These are phyloP conservation scores for Tylopilus vinaceipallidus DNA, from an alignment of 768 basidiomycete species.

Conservation along the genomic window DNA sequence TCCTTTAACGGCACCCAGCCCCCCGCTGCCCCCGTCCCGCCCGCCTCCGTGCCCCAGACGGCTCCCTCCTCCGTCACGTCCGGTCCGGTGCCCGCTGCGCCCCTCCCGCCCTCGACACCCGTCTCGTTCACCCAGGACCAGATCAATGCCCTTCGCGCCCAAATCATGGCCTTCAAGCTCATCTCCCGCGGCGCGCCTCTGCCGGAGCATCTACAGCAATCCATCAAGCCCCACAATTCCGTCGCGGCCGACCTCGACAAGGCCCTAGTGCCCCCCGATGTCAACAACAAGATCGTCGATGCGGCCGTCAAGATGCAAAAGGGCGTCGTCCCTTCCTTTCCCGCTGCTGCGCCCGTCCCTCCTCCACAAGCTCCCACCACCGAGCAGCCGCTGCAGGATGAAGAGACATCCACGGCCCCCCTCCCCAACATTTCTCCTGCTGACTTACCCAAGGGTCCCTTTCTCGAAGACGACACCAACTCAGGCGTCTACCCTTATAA, in stretches of 20 bases:
- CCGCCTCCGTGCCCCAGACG: conserved; percentile 29
- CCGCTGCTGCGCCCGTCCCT: conserved; percentile 27
- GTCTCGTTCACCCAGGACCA: conserved; percentile 79
- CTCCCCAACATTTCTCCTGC: conserved; percentile 44
- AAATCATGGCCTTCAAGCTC: conserved; percentile 80
- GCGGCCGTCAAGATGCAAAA: conserved; percentile 74
- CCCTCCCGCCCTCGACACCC: conserved; percentile 62
- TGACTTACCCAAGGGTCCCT: conserved; percentile 69
- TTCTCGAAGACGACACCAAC: conserved; percentile 74
- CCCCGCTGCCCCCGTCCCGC: conserved; percentile 25
- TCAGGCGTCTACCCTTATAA: conserved; percentile 93
- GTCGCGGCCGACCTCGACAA: conserved; percentile 64
- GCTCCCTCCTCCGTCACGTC: conserved; percentile 40
- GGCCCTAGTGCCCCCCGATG: conserved; percentile 57
- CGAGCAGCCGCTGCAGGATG: conserved; percentile 48
- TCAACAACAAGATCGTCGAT: conserved; percentile 64
- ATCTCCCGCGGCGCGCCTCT: conserved; percentile 64
- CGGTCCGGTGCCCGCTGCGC: conserved; percentile 50
- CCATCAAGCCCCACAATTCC: conserved; percentile 62
- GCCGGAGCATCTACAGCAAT: conserved; percentile 67
- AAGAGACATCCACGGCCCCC: conserved; percentile 43
- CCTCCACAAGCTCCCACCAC: conserved; percentile 16
- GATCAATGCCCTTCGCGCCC: conserved; percentile 71
- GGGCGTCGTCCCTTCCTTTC: conserved; percentile 33
- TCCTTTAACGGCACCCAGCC: conserved; percentile 25